Percentiles rank a stretch among this genome's conserved stretches.
These are phyloP conservation scores for Citrus reticulata DNA, from an alignment of 345 rosid species.

Conservation along the genomic window DNA sequence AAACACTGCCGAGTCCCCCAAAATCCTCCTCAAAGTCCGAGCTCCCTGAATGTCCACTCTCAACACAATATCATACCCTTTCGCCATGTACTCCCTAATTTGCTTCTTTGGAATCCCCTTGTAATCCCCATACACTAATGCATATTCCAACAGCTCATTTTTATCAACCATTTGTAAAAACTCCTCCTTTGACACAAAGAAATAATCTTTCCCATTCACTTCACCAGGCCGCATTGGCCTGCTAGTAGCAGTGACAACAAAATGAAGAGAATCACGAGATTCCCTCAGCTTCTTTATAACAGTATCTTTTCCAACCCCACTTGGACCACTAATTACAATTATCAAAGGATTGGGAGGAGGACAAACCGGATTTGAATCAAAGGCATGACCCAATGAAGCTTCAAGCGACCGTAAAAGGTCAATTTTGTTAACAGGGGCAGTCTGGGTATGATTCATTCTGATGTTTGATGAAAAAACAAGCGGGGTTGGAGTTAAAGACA, in stretches of 20 bases:
- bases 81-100: slow-evolving; percentile 70
- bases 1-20: slow-evolving; percentile 78
- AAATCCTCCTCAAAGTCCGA: slow-evolving; percentile 56
- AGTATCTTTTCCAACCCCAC: slow-evolving; percentile 95
- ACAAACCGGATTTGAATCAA: slow-evolving; percentile 35
- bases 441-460: slow-evolving; percentile 55
- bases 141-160: slow-evolving; percentile 79
- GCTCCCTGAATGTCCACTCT: slow-evolving; percentile 96
- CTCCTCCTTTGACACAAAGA: slow-evolving; percentile 61
- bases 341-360: slow-evolving; percentile 61
- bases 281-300: slow-evolving; percentile 68
- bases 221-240: slow-evolving; percentile 77
- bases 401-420: slow-evolving; percentile 76
- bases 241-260: slow-evolving; percentile 85
- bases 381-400: slow-evolving; percentile 52
- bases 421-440: slow-evolving; percentile 41
- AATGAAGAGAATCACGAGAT: slow-evolving; percentile 52
- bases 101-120: slow-evolving; percentile 87
- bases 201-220: slow-evolving; percentile 77
- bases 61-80: slow-evolving; percentile 69
- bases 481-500: not conserved
- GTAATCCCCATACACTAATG: slow-evolving; percentile 85
- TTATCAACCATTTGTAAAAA: slow-evolving; percentile 72
- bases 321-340: slow-evolving; percentile 81
- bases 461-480: slow-evolving; percentile 29